Percentiles rank a stretch among this genome's conserved stretches.
Conservation (phyloP, 2,329 filamentous ascomycete species). For the Aspergillus ochraceus region DNA sequence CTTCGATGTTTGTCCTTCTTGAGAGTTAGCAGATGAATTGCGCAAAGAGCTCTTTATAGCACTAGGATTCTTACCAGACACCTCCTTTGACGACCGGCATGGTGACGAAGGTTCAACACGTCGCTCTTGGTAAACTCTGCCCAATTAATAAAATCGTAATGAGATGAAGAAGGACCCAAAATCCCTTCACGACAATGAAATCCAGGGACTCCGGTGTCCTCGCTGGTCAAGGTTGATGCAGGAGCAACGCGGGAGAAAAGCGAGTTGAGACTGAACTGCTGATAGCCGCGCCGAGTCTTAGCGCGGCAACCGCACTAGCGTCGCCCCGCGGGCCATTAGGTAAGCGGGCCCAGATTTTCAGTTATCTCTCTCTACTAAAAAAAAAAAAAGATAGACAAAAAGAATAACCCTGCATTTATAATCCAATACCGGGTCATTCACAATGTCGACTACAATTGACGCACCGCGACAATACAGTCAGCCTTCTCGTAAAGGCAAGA, state of each 20-base stretch:
- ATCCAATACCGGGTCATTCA: conserved; percentile 12
- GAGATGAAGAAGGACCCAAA: neutral
- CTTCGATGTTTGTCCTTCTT: conserved; percentile 66
- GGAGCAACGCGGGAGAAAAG: conserved; percentile 24
- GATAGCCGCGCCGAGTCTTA: conserved; percentile 27
- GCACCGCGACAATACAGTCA: conserved; percentile 83
- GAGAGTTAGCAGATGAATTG: conserved; percentile 19
- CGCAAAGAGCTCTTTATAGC: neutral
- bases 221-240: conserved; percentile 14
- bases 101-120: conserved; percentile 23
- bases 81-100: conserved; percentile 69
- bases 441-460: conserved; percentile 36
- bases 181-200: neutral
- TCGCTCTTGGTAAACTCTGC: neutral
- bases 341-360: conserved; percentile 35
- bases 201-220: conserved; percentile 16
- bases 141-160: neutral
- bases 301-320: conserved; percentile 27
- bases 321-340: conserved; percentile 29
- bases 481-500: conserved; percentile 94
- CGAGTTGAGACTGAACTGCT: conserved; percentile 8
- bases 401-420: conserved; percentile 1
- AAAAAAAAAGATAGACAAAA: conserved; percentile 23
- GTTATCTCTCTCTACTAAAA: conserved; percentile 12
- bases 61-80: conserved; percentile 51